Evolutionary conservation across 228 moss, liverwort and hornwort species (phyloP).

Genomic region (Sphagnum fallax): DNA sequence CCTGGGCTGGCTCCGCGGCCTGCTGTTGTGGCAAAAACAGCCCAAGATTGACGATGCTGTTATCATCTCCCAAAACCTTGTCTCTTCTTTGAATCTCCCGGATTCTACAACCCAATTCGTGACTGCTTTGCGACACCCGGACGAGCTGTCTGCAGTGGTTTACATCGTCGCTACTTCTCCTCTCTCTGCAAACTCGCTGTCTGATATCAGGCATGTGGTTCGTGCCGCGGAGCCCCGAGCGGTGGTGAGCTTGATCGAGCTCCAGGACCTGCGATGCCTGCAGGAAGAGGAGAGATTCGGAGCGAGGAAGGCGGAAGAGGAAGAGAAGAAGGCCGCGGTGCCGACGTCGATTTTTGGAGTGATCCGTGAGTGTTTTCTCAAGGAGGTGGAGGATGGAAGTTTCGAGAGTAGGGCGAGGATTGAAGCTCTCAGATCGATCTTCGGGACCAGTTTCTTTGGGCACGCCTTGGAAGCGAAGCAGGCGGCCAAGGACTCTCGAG

Average conservation of each 20-base stretch:
- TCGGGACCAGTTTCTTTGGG: not conserved
- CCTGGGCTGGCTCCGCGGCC: constrained; percentile 23
- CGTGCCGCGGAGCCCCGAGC: constrained; percentile 32
- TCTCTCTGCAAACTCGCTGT: constrained; percentile 42
- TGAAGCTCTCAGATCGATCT: not conserved
- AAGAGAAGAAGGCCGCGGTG: not conserved
- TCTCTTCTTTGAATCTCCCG: constrained; percentile 27
- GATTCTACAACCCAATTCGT: constrained; percentile 38
- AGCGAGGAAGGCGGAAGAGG: no score
- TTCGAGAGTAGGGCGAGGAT: not conserved
- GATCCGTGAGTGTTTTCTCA: not conserved
- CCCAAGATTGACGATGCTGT: constrained; percentile 17
- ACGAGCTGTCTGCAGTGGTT: constrained; percentile 29
- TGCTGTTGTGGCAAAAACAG: constrained; percentile 3
- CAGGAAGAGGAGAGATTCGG: constrained; percentile 31
- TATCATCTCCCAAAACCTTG: constrained; percentile 22
- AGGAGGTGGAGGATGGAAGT: not conserved
- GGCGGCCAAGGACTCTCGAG: not conserved
- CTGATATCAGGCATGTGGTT: constrained; percentile 36
- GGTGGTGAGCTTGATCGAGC: constrained; percentile 45
- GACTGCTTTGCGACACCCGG: constrained; percentile 36
- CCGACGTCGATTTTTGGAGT: not conserved
- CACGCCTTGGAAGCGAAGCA: not conserved
- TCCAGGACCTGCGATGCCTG: constrained; percentile 15
- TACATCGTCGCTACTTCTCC: constrained; percentile 37